These are phyloP conservation scores for Echinosophora koreensis DNA, from an alignment of 306 rosid genomes.

Conservation along the genomic window DNA sequence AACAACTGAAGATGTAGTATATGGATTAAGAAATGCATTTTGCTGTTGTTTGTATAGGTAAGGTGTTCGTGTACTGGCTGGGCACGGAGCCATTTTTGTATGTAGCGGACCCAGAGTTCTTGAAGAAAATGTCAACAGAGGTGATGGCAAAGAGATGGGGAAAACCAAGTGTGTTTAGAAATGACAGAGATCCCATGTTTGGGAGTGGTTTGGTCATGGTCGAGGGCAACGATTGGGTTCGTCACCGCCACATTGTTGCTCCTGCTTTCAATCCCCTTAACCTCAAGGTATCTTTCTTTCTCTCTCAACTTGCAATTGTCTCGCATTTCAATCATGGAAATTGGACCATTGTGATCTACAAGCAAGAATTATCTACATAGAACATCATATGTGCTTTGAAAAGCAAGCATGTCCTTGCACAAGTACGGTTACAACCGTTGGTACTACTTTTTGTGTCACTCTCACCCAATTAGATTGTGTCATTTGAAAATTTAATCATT, in stretches of 20 bases:
- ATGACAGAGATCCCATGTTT: conserved; percentile 85
- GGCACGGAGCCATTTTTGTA: conserved; percentile 91
- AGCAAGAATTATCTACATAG: neutral
- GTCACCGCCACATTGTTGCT: conserved; percentile 75
- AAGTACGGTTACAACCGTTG: too few species aligned
- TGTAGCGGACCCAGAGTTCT: conserved; percentile 72
- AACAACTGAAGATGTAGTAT: neutral
- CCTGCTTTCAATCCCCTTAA: conserved; percentile 80
- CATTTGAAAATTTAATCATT: too few species aligned
- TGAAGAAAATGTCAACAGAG: conserved; percentile 70
- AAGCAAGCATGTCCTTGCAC: neutral
- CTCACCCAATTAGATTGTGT: too few species aligned
- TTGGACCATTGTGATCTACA: too few species aligned
- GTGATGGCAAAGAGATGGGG: conserved; percentile 86
- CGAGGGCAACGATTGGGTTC: conserved; percentile 85
- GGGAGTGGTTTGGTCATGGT: conserved; percentile 82
- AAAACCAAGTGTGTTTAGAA: conserved; percentile 77
- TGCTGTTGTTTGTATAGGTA: conserved; percentile 56
- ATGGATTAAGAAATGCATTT: conserved; percentile 7
- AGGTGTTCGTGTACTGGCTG: conserved; percentile 77
- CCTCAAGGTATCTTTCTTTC: conserved; percentile 60
- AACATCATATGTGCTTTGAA: conserved; percentile 20
- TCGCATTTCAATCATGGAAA: too few species aligned
- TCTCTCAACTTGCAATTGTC: neutral
- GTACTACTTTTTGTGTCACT: too few species aligned